phyloP scores from a whole-genome alignment of 2,329 filamentous ascomycete genomes.

The Penicillium rolfsii region DNA sequence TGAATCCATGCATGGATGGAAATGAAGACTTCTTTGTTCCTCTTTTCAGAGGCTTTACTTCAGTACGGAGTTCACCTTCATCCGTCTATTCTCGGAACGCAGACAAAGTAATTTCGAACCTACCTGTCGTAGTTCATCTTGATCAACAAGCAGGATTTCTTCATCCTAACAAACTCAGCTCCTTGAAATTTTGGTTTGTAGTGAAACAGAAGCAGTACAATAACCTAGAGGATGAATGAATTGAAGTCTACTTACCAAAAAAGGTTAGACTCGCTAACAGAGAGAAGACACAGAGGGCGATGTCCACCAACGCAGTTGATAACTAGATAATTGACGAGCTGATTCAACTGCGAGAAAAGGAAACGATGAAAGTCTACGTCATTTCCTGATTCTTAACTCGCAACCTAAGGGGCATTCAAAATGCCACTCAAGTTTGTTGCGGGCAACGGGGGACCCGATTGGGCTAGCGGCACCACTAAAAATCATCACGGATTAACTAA shows the following conservation, averaged over 20 bases:
- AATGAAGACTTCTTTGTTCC: not conserved
- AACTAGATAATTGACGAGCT: not conserved
- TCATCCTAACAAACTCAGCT: not conserved
- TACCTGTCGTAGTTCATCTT: not conserved
- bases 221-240: not conserved
- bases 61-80: not conserved
- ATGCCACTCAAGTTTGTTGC: conserved; percentile 2
- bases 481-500: conserved; percentile 47
- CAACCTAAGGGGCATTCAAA: not conserved
- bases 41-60: not conserved
- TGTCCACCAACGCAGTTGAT: not conserved
- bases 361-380: not conserved
- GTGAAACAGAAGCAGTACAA: not conserved
- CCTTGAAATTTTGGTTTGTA: not conserved
- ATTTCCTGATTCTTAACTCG: not conserved
- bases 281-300: not conserved
- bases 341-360: not conserved
- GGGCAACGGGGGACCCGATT: conserved; percentile 36
- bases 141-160: not conserved
- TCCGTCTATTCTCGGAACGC: not conserved
- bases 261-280: conserved; percentile 1
- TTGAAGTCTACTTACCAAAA: conserved; percentile 1
- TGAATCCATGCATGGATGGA: not conserved
- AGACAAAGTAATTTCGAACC: not conserved
- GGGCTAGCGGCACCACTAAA: conserved; percentile 50